These are phyloP conservation scores for Verbascum thapsus DNA, from an alignment of 257 asterid species.

Conservation along the genomic window DNA sequence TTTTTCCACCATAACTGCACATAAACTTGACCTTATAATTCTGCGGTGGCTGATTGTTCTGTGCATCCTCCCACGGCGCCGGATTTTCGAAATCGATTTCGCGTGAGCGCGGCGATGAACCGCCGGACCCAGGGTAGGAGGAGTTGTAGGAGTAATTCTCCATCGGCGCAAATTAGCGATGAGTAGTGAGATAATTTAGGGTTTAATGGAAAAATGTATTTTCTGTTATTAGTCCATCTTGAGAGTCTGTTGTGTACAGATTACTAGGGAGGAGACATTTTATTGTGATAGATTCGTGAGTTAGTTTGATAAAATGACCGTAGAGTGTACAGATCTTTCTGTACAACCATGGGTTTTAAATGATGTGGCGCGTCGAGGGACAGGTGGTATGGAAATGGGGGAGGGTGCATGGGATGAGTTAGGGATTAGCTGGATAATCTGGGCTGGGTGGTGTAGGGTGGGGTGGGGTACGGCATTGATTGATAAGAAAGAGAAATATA, in stretches of 20 bases:
- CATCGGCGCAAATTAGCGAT: conserved; percentile 45
- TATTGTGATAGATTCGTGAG: conserved; percentile 22
- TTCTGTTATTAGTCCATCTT: conserved; percentile 25
- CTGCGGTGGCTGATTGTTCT: conserved; percentile 47
- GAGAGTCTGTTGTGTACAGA: conserved; percentile 6
- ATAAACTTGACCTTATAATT: conserved; percentile 72
- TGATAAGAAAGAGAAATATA: conserved; percentile 14
- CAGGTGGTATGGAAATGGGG: conserved; percentile 21
- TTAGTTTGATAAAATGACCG: conserved; percentile 16
- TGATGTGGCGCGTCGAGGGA: conserved; percentile 40
- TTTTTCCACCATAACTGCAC: conserved; percentile 97
- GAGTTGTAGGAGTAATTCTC: conserved; percentile 74
- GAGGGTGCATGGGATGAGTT: not conserved
- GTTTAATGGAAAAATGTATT: conserved; percentile 5
- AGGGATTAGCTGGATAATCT: conserved; percentile 37
- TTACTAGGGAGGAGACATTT: conserved; percentile 6
- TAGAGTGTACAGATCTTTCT: not conserved
- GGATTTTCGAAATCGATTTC: conserved; percentile 86
- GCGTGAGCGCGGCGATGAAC: conserved; percentile 87
- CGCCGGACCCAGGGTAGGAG: conserved; percentile 87
- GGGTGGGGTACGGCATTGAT: too few relatives aligned
- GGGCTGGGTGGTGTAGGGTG: too few relatives aligned
- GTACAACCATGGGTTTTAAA: not conserved
- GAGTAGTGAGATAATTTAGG: conserved; percentile 12
- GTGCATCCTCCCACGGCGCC: conserved; percentile 80